These are phyloP conservation scores for Salix suchowensis DNA, from an alignment of 345 rosid species.

Conservation along the genomic window DNA sequence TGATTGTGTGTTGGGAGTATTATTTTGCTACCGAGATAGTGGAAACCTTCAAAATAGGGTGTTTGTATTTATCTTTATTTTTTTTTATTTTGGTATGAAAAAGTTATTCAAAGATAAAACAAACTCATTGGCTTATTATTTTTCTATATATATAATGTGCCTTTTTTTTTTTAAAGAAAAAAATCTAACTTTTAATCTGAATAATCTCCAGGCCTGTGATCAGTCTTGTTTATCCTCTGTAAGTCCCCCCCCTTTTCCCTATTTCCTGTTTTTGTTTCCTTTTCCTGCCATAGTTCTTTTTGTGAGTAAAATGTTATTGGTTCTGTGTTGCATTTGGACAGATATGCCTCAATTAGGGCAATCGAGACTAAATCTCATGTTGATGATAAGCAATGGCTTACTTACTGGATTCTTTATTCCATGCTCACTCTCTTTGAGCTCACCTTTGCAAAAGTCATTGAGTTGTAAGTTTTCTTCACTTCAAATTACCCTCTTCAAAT, in stretches of 20 bases:
- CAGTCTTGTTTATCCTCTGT: slow-evolving; percentile 91
- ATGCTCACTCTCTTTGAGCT: slow-evolving; percentile 85
- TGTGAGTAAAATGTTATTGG: slow-evolving; percentile 8
- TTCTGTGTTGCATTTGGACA: slow-evolving; percentile 24
- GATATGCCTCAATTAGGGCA: slow-evolving; percentile 81
- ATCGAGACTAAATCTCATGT: slow-evolving; percentile 76
- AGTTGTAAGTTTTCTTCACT: slow-evolving; percentile 48
- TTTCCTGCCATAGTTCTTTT: background rate
- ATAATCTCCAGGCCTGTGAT: slow-evolving; percentile 75
- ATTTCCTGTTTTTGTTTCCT: background rate
- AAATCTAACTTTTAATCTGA: slow-evolving; percentile 3
- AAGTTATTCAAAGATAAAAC: background rate
- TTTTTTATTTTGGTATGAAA: background rate
- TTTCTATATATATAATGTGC: background rate
- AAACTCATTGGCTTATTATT: background rate
- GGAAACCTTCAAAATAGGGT: background rate
- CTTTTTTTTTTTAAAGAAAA: background rate
- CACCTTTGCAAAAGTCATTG: slow-evolving; percentile 80
- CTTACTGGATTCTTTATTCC: slow-evolving; percentile 93
- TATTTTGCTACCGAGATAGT: background rate
- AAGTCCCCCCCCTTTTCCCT: slow-evolving; percentile 28
- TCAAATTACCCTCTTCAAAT: too few relatives aligned
- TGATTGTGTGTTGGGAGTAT: background rate
- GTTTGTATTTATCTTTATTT: background rate
- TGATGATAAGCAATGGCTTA: slow-evolving; percentile 93